Base-by-base conservation (phyloP, 1,284 basidiomycete species). In the Cystobasidium sp. region DNA sequence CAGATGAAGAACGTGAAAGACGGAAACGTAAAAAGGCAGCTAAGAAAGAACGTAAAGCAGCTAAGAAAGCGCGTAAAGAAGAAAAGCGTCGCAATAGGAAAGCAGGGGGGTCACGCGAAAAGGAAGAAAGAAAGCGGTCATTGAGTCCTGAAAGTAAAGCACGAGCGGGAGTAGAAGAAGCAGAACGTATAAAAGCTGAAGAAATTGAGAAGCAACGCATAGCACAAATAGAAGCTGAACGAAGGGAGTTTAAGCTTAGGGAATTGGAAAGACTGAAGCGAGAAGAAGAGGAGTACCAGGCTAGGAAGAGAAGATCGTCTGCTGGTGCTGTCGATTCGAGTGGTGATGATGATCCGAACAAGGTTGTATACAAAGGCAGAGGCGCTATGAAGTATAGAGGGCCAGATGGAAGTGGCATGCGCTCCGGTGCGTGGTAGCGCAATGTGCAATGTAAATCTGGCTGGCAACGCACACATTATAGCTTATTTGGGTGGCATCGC, bases 341-440 rank as follows among this genome's bases (percentile, higher is more conserved):
- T 22, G 51, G 62, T 44, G 62, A 20, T 4, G 62, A 43, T 39
- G 53, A 51, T 20, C 39, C 53, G 31, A 37, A 24, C 43, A 62
- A 31, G 4, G 59, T 76, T 1, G 43, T 63, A 3, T 73, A 76
- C 47, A 66, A 69, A 46, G 71, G 75, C 44, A 49, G 75, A 46
- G 75, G 75, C 52, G 56, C 63, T 16, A 76, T 76, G 75, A 52
- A 59, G 59, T 74, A 74, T 49, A 41, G 58, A 20, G 64, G 58
- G 2, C 12, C 43, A 14, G n/a, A 44, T 16, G 63, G 59, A 46
- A 53, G 69, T 16, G 77, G 77, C 5, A 75, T 73, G 65, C 68
- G 75, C 10, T 55, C 76, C n/a, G 74, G 58, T 8, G 75, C 69
- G 16, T 76, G 68, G 71, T 73, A 65, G 3, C 14, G 14, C 20